Base-by-base conservation (phyloP, 148 eudicot genomes). In the Persicaria maculosa region DNA sequence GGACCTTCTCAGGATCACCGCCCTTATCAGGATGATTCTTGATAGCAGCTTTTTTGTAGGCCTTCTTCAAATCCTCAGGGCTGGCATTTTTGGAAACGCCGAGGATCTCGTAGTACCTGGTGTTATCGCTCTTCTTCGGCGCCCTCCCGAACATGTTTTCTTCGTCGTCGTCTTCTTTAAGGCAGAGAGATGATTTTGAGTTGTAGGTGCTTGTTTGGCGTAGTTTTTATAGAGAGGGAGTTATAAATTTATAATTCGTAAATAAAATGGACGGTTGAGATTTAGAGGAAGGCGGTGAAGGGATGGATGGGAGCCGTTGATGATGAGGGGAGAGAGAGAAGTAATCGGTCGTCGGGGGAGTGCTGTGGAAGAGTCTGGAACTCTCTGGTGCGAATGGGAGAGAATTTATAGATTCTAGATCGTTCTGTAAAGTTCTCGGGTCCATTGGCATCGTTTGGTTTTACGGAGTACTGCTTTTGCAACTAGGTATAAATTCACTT, bases 21-120 rank as follows among this genome's bases (percentile, higher is more conserved):
- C 88, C 88, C 73, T 85, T 85, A 25, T 85, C 88, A 16, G 88
- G 88, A 50, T 85, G 88, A 54, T 85, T 85, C 71, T 82, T 85
- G 48, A 85, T 85, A 6, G 88, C 88, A 6, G 88, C 85, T 58
- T 85, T 85, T 0, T 81, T 76, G 59, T 83, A 85, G 4, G 88
- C 88, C 79, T 85, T 83, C 75, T 83, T 85, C 58, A 85, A 78
- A 83, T 85, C 88, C 40, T 85, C 88, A 61, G 77, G 86, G 5
- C 81, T 74, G 6, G 84, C 85, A 52, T 72, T 76, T 71, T 85
- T 85, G 7, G 82, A 47, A 8, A 85, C 85, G 4, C 84, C 85
- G 12, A 85, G 76, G 9, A 82, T 71, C 54, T 82, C 84, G 74
- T 85, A 85, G 75, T 85, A 85, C 82, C 80, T 85, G 5, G 75